Conservation (phyloP, 2,329 filamentous ascomycete genomes). For the Leptographium radiaticola region DNA sequence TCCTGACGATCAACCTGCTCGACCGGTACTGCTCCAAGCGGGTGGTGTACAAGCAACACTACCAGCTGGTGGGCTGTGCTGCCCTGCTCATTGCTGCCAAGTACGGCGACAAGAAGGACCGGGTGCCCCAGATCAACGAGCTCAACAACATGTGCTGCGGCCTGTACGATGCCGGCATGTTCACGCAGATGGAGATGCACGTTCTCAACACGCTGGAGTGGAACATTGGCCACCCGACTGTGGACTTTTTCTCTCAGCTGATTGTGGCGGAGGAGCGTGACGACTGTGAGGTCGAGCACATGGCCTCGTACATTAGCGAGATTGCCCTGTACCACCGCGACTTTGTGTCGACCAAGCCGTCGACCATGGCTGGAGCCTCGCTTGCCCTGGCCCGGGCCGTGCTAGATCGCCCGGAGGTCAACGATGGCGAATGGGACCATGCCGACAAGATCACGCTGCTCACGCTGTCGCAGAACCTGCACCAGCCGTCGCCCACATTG, state of each 20-base stretch:
- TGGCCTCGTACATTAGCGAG: conserved; percentile 89
- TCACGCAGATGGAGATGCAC: conserved; percentile 99
- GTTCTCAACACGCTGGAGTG: conserved; percentile 95
- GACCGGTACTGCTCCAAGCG: conserved; percentile 96
- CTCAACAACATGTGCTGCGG: conserved; percentile 99
- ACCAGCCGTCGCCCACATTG: conserved; percentile 43
- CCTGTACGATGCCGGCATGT: conserved; percentile 98
- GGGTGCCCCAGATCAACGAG: conserved; percentile 93
- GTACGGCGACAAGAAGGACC: conserved; percentile 97
- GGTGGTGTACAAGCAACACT: conserved; percentile 98
- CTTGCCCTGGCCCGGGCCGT: conserved; percentile 80
- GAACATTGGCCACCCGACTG: conserved; percentile 89
- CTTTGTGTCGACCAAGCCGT: conserved; percentile 86
- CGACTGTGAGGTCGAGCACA: conserved; percentile 82
- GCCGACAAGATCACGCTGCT: conserved; percentile 55
- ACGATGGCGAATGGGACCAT: conserved; percentile 64
- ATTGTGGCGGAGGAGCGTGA: conserved; percentile 67
- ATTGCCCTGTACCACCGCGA: conserved; percentile 94
- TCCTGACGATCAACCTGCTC: conserved; percentile 90
- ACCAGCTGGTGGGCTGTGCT: conserved; percentile 93
- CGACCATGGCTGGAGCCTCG: conserved; percentile 78
- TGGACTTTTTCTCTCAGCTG: conserved; percentile 85
- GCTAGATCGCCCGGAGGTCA: conserved; percentile 63
- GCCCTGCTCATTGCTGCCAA: conserved; percentile 94
- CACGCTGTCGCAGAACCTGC: conserved; percentile 44